Percentiles rank a stretch among this genome's conserved stretches.
These are phyloP conservation scores for Dictyophora rubrovolvata DNA, from an alignment of 768 basidiomycete genomes.

Conservation along the genomic window DNA sequence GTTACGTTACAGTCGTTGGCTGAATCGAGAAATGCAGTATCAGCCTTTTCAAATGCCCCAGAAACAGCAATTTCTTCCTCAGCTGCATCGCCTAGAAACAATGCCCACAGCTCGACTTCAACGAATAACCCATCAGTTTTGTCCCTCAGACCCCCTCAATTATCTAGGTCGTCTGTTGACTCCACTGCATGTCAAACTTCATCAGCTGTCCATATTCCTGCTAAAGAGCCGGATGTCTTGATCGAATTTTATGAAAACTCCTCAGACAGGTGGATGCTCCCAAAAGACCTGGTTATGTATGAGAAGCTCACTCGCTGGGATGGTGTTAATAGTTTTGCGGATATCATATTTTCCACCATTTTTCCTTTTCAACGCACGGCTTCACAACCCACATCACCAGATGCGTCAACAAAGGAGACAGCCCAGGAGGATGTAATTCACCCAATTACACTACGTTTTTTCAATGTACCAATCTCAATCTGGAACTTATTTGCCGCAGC, in stretches of 20 bases:
- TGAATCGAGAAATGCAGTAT: slow-evolving; percentile 14
- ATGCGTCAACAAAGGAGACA: slow-evolving; percentile 7
- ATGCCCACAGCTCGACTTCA: not conserved
- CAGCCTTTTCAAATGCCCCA: slow-evolving; percentile 7
- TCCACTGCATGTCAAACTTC: not conserved
- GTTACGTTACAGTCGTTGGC: slow-evolving; percentile 65
- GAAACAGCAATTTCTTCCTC: not conserved
- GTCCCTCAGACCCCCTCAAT: slow-evolving; percentile 1
- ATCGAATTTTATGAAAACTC: slow-evolving; percentile 59
- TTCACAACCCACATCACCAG: slow-evolving; percentile 5
- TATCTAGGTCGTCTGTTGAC: not conserved
- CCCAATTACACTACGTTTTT: slow-evolving; percentile 31
- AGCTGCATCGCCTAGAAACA: not conserved
- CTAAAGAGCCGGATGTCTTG: slow-evolving; percentile 62
- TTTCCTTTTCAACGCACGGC: slow-evolving; percentile 30
- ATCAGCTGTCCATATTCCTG: slow-evolving; percentile 15
- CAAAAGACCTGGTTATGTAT: slow-evolving; percentile 45
- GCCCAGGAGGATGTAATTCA: slow-evolving; percentile 26
- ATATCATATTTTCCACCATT: slow-evolving; percentile 33
- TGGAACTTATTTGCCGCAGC: slow-evolving; percentile 54
- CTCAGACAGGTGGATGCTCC: slow-evolving; percentile 58
- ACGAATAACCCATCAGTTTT: not conserved
- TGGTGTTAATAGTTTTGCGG: slow-evolving; percentile 19
- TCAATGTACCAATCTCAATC: slow-evolving; percentile 34
- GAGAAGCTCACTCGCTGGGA: slow-evolving; percentile 26